These are phyloP conservation scores for Xerocomus alliaceus DNA, from an alignment of 1,284 basidiomycete species.

Conservation along the genomic window DNA sequence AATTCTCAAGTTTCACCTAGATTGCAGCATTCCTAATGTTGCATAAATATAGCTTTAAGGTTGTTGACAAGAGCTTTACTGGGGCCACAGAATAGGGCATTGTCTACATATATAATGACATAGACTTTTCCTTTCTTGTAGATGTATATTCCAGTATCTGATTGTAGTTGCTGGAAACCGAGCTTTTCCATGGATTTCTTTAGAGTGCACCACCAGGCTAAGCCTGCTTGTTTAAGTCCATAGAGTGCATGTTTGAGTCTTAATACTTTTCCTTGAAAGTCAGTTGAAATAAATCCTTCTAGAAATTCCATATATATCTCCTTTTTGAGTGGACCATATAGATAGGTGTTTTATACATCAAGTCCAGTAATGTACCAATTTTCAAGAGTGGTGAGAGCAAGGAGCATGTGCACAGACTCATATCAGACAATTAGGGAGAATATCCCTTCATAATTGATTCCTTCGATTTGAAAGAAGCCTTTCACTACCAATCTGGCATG, in stretches of 20 bases:
- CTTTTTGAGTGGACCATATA: neutral
- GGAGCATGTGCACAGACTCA: too few relatives aligned
- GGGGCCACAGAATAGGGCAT: neutral
- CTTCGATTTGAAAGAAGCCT: too few relatives aligned
- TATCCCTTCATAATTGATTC: too few relatives aligned
- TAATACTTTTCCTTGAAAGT: neutral
- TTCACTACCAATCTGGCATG: too few relatives aligned
- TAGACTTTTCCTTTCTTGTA: neutral
- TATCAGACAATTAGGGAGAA: too few relatives aligned
- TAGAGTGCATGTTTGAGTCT: neutral
- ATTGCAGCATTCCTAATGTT: neutral
- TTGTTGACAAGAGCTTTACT: neutral
- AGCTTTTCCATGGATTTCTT: neutral
- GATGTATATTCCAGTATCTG: too few relatives aligned
- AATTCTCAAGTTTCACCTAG: neutral
- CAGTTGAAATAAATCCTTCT: neutral
- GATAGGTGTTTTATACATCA: too few relatives aligned
- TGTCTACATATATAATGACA: neutral
- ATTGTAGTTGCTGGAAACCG: neutral
- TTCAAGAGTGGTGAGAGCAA: too few relatives aligned
- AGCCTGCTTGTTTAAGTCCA: neutral
- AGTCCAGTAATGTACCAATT: too few relatives aligned
- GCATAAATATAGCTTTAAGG: neutral
- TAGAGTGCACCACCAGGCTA: neutral
- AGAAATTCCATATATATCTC: neutral